Conservation (phyloP, 257 asterid genomes). For the Vinca minor region DNA sequence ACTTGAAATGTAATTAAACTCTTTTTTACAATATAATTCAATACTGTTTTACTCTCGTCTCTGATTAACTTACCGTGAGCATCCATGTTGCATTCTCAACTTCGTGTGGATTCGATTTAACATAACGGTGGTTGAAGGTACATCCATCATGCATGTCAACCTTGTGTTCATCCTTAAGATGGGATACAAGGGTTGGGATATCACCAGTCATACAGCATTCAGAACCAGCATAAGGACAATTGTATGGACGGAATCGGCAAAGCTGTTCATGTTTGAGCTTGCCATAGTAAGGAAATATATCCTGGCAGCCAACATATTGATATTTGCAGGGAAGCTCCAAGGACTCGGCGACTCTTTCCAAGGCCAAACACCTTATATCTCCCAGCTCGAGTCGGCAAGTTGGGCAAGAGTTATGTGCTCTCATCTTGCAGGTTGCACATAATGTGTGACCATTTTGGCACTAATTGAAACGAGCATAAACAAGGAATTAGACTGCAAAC, state of each 20-base stretch:
- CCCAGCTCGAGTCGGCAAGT: constrained; percentile 58
- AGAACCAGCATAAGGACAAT: constrained; percentile 76
- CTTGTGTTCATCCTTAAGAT: constrained; percentile 78
- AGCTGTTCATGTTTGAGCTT: constrained; percentile 62
- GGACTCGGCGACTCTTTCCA: constrained; percentile 77
- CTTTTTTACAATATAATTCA: neutral
- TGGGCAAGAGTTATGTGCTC: constrained; percentile 54
- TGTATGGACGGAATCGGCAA: constrained; percentile 67
- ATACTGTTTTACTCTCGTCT: neutral
- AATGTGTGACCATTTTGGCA: constrained; percentile 86
- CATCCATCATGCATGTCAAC: constrained; percentile 83
- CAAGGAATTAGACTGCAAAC: neutral
- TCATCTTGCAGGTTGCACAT: constrained; percentile 57
- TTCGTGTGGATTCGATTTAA: constrained; percentile 60
- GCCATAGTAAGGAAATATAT: constrained; percentile 50
- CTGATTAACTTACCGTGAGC: constrained; percentile 62
- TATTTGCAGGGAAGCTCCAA: constrained; percentile 70
- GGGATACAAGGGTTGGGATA: constrained; percentile 49
- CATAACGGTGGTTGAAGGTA: constrained; percentile 79
- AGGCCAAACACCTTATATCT: constrained; percentile 71
- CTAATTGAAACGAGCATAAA: constrained; percentile 26
- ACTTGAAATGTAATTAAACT: neutral
- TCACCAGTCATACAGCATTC: constrained; percentile 66
- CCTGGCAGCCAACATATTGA: constrained; percentile 56
- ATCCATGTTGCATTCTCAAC: constrained; percentile 84